These are phyloP conservation scores for Capsicum chinense DNA, from an alignment of 257 asterid genomes.

Conservation along the genomic window DNA sequence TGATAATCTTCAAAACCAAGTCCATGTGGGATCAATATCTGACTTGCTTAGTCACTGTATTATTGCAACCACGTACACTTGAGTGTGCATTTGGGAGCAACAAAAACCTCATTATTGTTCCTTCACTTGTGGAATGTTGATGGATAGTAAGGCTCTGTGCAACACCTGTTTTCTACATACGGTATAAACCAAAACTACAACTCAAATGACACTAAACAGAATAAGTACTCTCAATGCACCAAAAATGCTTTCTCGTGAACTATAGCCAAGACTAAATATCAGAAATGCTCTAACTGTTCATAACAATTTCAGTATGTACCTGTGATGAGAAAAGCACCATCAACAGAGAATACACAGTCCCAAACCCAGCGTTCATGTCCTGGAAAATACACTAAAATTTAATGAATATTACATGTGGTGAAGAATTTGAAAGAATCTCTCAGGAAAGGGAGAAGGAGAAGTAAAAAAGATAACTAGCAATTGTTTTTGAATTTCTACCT, in stretches of 20 bases:
- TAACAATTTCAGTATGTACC: constrained; percentile 46
- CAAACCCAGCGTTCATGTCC: constrained; percentile 99
- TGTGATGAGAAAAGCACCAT: constrained; percentile 91
- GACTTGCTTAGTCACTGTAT: too few relatives aligned
- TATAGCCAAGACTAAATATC: background rate
- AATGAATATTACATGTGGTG: constrained; percentile 6
- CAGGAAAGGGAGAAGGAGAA: background rate
- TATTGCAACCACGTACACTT: too few relatives aligned
- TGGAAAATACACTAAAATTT: constrained; percentile 38
- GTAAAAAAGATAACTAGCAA: background rate
- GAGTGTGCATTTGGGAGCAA: too few relatives aligned
- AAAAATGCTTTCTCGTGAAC: background rate
- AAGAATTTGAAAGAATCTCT: background rate
- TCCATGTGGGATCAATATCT: too few relatives aligned
- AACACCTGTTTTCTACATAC: background rate
- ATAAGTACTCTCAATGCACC: background rate
- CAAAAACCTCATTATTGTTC: background rate
- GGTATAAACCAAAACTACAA: background rate
- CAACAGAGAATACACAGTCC: constrained; percentile 98
- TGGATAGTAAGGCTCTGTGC: background rate
- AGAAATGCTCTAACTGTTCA: background rate
- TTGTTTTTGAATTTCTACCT: constrained; percentile 45
- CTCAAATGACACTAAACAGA: constrained; percentile 11
- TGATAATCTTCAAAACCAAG: too few relatives aligned
- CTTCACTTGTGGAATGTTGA: background rate